Evolutionary conservation across 768 basidiomycete genomes (phyloP).

Genomic region (Podaxis sp.): DNA sequence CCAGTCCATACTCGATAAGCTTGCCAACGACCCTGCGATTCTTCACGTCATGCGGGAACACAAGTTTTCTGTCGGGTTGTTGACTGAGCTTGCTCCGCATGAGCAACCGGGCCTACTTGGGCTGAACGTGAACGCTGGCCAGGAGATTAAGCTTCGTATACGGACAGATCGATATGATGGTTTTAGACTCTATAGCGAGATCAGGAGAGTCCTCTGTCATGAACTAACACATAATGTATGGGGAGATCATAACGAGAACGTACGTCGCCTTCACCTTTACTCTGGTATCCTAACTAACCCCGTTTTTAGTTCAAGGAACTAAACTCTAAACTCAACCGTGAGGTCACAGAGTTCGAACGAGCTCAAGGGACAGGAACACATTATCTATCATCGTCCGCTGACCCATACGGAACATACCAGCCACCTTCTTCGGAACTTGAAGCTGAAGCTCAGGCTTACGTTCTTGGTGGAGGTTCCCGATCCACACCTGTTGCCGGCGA

Average conservation of each 20-base stretch:
- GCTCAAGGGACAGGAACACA: constrained; percentile 53
- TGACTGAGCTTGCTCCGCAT: constrained; percentile 80
- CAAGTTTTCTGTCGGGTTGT: constrained; percentile 61
- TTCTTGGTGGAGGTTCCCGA: constrained; percentile 50
- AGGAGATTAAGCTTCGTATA: constrained; percentile 65
- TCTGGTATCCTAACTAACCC: not conserved
- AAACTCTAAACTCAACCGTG: constrained; percentile 71
- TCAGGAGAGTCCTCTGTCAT: constrained; percentile 72
- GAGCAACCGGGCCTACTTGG: constrained; percentile 72
- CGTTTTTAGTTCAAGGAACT: constrained; percentile 69
- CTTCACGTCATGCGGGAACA: constrained; percentile 70
- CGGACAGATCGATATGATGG: constrained; percentile 74
- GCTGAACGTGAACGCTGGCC: constrained; percentile 62
- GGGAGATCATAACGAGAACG: constrained; percentile 72
- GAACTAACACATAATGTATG: constrained; percentile 77
- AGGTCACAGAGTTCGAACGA: constrained; percentile 69
- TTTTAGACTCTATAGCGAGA: constrained; percentile 63
- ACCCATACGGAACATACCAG: constrained; percentile 24
- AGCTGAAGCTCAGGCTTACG: constrained; percentile 49
- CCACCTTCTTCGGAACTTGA: constrained; percentile 57
- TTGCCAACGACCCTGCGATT: constrained; percentile 73
- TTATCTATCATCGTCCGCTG: constrained; percentile 41
- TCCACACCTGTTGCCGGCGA: constrained; percentile 29
- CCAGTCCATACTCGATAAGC: constrained; percentile 48
- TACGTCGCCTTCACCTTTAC: constrained; percentile 32